Conservation (phyloP, 768 basidiomycete species). For the Pisolithus microcarpus region DNA sequence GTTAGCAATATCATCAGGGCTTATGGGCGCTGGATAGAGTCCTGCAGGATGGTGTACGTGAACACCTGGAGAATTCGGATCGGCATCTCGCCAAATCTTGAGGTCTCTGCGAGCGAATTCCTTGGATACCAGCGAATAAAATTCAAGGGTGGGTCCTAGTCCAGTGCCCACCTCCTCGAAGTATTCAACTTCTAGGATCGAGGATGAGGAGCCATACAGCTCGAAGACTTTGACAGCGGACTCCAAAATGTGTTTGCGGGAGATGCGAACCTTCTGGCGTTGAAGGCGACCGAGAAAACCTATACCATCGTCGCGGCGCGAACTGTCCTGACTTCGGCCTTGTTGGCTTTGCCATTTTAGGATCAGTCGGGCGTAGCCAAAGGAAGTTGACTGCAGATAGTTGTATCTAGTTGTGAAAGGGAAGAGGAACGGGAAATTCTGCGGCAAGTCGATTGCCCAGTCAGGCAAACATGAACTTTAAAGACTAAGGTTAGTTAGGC, state of each 20-base stretch:
- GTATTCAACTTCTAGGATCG: slow-evolving; percentile 95
- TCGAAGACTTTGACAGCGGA: slow-evolving; percentile 96
- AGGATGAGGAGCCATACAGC: slow-evolving; percentile 90
- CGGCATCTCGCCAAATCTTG: slow-evolving; percentile 88
- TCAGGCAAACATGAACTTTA: slow-evolving; percentile 89
- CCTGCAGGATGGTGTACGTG: slow-evolving; percentile 85
- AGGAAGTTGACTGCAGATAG: slow-evolving; percentile 95
- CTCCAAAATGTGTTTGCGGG: slow-evolving; percentile 89
- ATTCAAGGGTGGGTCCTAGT: slow-evolving; percentile 94
- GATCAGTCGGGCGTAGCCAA: slow-evolving; percentile 94
- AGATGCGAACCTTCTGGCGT: slow-evolving; percentile 95
- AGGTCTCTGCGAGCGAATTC: slow-evolving; percentile 88
- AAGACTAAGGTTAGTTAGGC: slow-evolving; percentile 1
- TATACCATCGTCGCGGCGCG: slow-evolving; percentile 82
- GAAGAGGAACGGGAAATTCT: slow-evolving; percentile 97
- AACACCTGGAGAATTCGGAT: slow-evolving; percentile 47
- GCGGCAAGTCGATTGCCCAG: slow-evolving; percentile 94
- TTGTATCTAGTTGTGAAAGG: slow-evolving; percentile 97
- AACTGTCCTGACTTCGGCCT: slow-evolving; percentile 66
- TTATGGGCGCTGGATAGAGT: slow-evolving; percentile 82
- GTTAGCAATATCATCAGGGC: slow-evolving; percentile 56
- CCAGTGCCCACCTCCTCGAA: slow-evolving; percentile 99
- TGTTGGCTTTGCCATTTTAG: slow-evolving; percentile 93
- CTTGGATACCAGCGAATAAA: slow-evolving; percentile 94
- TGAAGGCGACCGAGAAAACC: slow-evolving; percentile 89